Evolutionary conservation across 306 rosid genomes (phyloP), one percentile per base, ranked within the genome.

Genomic region (Pueraria montana): DNA sequence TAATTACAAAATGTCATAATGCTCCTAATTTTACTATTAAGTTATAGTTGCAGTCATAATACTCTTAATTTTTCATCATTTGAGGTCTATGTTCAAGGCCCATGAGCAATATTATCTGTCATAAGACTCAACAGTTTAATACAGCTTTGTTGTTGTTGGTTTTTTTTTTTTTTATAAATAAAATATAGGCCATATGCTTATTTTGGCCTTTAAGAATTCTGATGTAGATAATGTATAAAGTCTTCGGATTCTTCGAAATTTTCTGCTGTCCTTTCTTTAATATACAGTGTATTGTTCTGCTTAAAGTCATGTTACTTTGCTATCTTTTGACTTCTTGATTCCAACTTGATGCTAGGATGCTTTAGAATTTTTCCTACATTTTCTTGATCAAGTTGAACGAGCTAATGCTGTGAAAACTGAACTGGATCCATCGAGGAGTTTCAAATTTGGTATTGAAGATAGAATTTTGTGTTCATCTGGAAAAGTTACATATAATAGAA

Each of bases 371-470:
- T 94, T 96, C 92, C 89, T 96, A 30, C 99, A 96, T 87, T 92
- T 94, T 87, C 88, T 96, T 72, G 99, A 94, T 79, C 97, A 96
- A 90, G 98, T 94, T 50, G 99, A 96, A 86, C 88, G 94, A 40
- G 87, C 86, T 84, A 88, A 91, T 90, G 12, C 81, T 74, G 97
- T 88, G 79, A 90, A 86, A 77, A 66, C 86, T 86, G 97, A 88
- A 80, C 83, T 74, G 80, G 94, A 92, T 90, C 97, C 99, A 85
- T 87, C 92, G 34, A 91, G 87, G 90, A 86, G 97, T 84, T 96
- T 96, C 89, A 94, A 92, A 91, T 94, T 96, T 82, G 99, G 99
- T 64, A 83, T 96, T 82, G 99, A 96, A 89, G 99, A 96, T 74
- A 92, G 97, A 76, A 94, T 96, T 74, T 23, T 86, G 81, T 96